Evolutionary conservation across 441 rosid species (phyloP), one percentile per base, ranked within the genome.

Genomic region (Mallotus repandus): DNA sequence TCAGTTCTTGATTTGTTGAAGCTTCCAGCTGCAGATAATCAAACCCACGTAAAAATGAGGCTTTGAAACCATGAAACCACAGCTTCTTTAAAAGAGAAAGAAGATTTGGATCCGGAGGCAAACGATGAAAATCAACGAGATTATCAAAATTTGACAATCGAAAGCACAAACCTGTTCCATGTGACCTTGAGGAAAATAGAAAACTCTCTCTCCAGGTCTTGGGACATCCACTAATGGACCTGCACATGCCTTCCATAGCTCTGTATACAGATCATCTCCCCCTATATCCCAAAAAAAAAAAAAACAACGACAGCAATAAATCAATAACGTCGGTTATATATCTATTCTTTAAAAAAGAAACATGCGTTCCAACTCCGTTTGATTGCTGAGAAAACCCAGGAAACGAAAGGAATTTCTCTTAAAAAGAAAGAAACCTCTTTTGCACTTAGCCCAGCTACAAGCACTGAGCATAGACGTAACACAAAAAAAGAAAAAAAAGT

Each of bases 211-310:
- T 35, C 82, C 88, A 63, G 35, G 43, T 21, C 79, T 81, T 71
- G 98, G 98, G 63, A 91, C 86, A 63, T 89, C 93, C 74, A 89
- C 97, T 77, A 91, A 79, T 72, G 92, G 92, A 7, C 97, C 98
- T 59, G 98, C 97, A 72, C 96, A 91, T 29, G 95, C 92, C 78
- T 86, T 87, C 97, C 98, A 91, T 49, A 89, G 82, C 87, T 93
- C 91, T 74, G 55, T 70, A 60, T 91, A 86, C 68, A 93, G 84
- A 76, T 84, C 89, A 76, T 86, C 90, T 67, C 76, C 82, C 58
- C 77, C 77, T 41, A 76, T 59, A 68, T 82, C 32, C 32, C 89
- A 81, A 49, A 50, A 61, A 62, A 38, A 43, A 25, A 55, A 9
- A 70, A 25, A 55, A 9, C 29, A 65, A 29, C 32, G 32, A 29